These are phyloP conservation scores for Torulaspora pretoriensis DNA, from an alignment of 1,139 yeast genomes.

Conservation along the genomic window DNA sequence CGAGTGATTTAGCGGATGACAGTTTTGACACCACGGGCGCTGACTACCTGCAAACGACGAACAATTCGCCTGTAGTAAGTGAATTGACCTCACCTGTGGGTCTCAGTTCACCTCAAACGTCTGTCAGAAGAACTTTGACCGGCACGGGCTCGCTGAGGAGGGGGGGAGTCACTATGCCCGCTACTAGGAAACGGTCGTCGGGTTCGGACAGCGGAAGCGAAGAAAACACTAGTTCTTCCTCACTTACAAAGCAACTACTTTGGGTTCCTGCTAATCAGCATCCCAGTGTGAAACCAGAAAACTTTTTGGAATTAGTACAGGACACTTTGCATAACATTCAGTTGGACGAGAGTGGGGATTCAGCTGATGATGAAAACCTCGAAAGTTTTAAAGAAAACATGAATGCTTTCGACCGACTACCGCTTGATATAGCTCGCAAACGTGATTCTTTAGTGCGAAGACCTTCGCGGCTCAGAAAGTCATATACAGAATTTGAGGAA, in stretches of 20 bases:
- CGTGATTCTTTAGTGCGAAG: conserved; percentile 31
- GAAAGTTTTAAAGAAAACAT: conserved; percentile 7
- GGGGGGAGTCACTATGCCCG: conserved; percentile 13
- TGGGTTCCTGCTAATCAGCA: conserved; percentile 97
- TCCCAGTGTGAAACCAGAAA: conserved; percentile 91
- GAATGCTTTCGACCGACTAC: conserved; percentile 9
- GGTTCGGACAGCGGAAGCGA: conserved; percentile 3
- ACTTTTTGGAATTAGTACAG: conserved; percentile 77
- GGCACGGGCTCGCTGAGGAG: conserved; percentile 24
- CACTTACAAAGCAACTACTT: conserved; percentile 41
- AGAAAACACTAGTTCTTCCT: conserved; percentile 8
- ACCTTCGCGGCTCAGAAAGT: conserved; percentile 35
- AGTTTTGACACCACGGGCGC: conserved; percentile 26
- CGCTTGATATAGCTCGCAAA: conserved; percentile 10
- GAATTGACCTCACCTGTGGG: conserved; percentile 6
- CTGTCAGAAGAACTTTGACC: conserved; percentile 18
- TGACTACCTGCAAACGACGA: conserved; percentile 20
- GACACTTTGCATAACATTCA: conserved; percentile 72
- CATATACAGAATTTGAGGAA: conserved; percentile 31
- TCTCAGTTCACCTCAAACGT: conserved; percentile 1
- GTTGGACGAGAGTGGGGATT: conserved; percentile 17
- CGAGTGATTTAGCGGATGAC: conserved; percentile 11
- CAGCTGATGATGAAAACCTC: conserved; percentile 5
- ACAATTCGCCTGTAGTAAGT: conserved; percentile 9
- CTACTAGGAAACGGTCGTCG: conserved; percentile 11